Evolutionary conservation across 2,329 filamentous ascomycete species (phyloP), one percentile per base, ranked within the genome.

Genomic region (Neopestalotiopsis clavispora): DNA sequence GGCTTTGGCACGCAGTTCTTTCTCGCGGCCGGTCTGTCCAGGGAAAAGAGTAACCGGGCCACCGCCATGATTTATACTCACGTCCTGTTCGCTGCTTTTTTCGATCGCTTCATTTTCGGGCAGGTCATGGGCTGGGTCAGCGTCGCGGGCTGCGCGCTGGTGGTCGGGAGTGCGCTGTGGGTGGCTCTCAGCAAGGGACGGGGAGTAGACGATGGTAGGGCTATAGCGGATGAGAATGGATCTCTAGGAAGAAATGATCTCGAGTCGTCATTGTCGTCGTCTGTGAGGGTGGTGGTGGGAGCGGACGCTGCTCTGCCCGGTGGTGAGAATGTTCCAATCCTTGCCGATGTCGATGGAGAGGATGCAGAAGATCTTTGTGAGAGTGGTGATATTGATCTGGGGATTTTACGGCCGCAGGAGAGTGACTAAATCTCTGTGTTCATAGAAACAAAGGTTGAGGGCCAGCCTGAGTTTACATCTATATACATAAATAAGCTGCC

Each of bases 1-100:
- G 95, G 95, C 0, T 95, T 97, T 76, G 78, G 92, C 28, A 92
- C 95, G 88, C 95, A 97, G 86, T 94, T 94, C 73, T 84, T 97
- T n/a, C 83, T 97, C 20, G 96, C 94, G 1, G 87, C 89, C 0
- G 94, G 94, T 0, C 81, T 98, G 62, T 82, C 91, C 30, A 89
- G 91, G 70, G 92, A 95, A 75, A 91, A 91, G 71, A 86, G 85
- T 23, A 88, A 89, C 72, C 80, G 85, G 58, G 87, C 87, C 7
- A 88, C 86, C 17, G 82, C 84, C 66, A 89, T 90, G 87, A 79
- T 88, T 4, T 89, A 88, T 69, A 87, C 86, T 6, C 84, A 88
- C 60, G 87, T 89, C 82, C 75, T 89, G 49, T 89, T 88, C 72
- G 86, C 86, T 0, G 84, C 83, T 1, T 81, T 78, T 57, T 86